Conservation (phyloP, 176 grass and related monocot species). For the Phragmites australis region DNA sequence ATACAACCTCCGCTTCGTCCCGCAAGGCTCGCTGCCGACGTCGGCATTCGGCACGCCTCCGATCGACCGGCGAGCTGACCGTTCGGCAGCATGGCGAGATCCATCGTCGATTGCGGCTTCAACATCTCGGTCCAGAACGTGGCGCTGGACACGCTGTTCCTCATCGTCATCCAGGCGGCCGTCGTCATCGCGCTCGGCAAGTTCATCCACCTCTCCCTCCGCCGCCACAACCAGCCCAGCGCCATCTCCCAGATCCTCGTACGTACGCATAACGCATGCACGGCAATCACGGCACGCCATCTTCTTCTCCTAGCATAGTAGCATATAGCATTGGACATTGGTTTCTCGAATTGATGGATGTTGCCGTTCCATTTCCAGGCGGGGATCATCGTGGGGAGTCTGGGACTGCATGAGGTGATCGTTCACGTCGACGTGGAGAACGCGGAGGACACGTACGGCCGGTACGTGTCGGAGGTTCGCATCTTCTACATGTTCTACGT, state of each 20-base stretch:
- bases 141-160: conserved; percentile 53
- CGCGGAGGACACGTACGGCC: conserved; percentile 40
- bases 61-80: background rate
- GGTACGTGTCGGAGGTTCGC: conserved; percentile 41
- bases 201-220: conserved; percentile 53
- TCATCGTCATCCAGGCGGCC: conserved; percentile 46
- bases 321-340: background rate
- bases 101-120: background rate
- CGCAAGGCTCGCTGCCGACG: background rate
- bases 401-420: conserved; percentile 46
- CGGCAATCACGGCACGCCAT: too few species aligned
- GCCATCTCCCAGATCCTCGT: conserved; percentile 53
- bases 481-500: conserved; percentile 60
- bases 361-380: conserved; percentile 10
- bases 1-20: background rate
- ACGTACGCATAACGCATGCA: background rate
- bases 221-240: conserved; percentile 49
- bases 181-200: conserved; percentile 49
- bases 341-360: background rate
- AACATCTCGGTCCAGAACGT: conserved; percentile 21
- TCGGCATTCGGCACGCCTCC: background rate
- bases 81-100: conserved; percentile 20
- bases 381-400: conserved; percentile 48
- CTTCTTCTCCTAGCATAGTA: background rate
- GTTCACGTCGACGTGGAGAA: conserved; percentile 48